A percentile compares a stretch with the other conserved stretches of the same genome.
phyloP scores from a whole-genome alignment of 2,329 filamentous ascomycete genomes.

The Aspergillus intermedius region DNA sequence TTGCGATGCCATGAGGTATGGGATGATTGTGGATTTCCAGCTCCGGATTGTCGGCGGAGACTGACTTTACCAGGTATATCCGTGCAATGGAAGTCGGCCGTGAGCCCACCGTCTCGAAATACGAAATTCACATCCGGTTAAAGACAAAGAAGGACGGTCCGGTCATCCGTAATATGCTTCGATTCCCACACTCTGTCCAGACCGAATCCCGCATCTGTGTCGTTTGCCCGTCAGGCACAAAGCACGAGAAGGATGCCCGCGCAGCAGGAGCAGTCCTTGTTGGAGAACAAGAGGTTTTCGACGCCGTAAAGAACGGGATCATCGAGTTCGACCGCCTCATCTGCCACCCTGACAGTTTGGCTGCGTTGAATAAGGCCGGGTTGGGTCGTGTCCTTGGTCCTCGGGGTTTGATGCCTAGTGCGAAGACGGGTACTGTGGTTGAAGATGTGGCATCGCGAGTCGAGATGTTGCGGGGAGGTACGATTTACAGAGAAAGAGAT shows the following conservation, averaged over 20 bases:
- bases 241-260: slow-evolving; percentile 65
- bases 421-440: slow-evolving; percentile 83
- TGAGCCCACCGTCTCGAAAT: slow-evolving; percentile 67
- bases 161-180: slow-evolving; percentile 77
- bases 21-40: not conserved
- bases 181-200: slow-evolving; percentile 81
- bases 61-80: slow-evolving; percentile 59
- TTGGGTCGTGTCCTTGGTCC: slow-evolving; percentile 80
- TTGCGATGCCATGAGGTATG: slow-evolving; percentile 80
- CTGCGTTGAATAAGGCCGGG: slow-evolving; percentile 71
- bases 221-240: slow-evolving; percentile 76
- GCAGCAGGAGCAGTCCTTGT: slow-evolving; percentile 74
- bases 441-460: slow-evolving; percentile 69
- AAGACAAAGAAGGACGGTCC: slow-evolving; percentile 79
- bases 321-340: slow-evolving; percentile 86
- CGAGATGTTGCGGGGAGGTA: slow-evolving; percentile 73
- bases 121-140: slow-evolving; percentile 79
- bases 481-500: slow-evolving; percentile 76
- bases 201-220: slow-evolving; percentile 86
- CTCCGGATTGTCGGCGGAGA: slow-evolving; percentile 1
- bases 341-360: slow-evolving; percentile 72
- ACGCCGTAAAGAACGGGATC: slow-evolving; percentile 65
- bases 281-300: slow-evolving; percentile 80
- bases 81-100: slow-evolving; percentile 87
- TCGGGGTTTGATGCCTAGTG: slow-evolving; percentile 83